Conservation (phyloP, 371 early-diverging fungal species). For the Saksenaea oblongispora region DNA sequence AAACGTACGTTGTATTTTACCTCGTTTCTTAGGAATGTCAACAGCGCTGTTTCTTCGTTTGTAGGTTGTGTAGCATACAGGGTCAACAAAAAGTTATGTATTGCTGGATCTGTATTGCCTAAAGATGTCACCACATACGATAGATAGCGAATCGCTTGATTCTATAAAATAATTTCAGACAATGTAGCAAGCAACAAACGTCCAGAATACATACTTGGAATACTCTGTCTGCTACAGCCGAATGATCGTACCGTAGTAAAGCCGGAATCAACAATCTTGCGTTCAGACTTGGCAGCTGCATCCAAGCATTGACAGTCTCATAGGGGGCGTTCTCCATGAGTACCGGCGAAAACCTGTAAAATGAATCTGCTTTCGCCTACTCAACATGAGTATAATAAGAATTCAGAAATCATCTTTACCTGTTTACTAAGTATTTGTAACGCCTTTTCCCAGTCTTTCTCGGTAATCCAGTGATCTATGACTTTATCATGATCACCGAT, state of each 20-base stretch:
- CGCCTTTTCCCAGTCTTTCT: constrained; percentile 69
- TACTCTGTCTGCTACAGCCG: constrained; percentile 27
- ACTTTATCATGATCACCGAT: constrained; percentile 80
- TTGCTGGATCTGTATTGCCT: constrained; percentile 67
- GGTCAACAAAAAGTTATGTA: constrained; percentile 83
- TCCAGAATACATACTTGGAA: constrained; percentile 25
- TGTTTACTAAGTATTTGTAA: constrained; percentile 37
- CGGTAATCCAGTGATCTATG: constrained; percentile 74
- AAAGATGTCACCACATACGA: constrained; percentile 66
- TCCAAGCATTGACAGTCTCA: constrained; percentile 81
- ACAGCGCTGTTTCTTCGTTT: constrained; percentile 49
- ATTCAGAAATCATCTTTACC: not conserved
- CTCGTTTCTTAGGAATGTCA: constrained; percentile 61
- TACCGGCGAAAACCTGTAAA: constrained; percentile 80
- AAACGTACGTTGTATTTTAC: constrained; percentile 15
- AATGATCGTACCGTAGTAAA: constrained; percentile 75
- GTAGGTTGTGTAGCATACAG: constrained; percentile 66
- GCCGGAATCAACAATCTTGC: constrained; percentile 83
- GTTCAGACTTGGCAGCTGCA: constrained; percentile 71
- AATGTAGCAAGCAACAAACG: not conserved
- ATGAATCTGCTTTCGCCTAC: constrained; percentile 69
- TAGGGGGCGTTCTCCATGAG: constrained; percentile 80
- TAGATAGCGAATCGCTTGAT: constrained; percentile 81
- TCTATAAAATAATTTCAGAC: constrained; percentile 26
- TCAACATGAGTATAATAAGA: not conserved